These are phyloP conservation scores for Pythium vanterpoolii DNA, from an alignment of 352 stramenopile genomes.

Conservation along the genomic window DNA sequence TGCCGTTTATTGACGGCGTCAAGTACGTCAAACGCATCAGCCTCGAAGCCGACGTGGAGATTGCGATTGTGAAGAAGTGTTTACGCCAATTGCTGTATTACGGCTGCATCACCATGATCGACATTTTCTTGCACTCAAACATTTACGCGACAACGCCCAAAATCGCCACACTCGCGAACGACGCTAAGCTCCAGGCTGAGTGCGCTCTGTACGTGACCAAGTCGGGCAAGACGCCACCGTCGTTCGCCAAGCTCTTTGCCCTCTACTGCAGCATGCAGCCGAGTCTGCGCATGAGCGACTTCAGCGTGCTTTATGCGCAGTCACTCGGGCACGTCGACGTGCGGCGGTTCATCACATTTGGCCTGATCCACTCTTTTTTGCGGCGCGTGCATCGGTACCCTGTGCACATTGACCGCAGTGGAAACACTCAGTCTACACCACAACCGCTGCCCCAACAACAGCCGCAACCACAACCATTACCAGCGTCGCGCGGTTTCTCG, in stretches of 20 bases:
- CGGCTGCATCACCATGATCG: constrained; percentile 84
- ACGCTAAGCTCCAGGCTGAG: constrained; percentile 64
- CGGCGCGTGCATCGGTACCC: constrained; percentile 84
- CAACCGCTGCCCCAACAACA: constrained; percentile 29
- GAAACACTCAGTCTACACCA: constrained; percentile 6
- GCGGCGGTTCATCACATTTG: constrained; percentile 84
- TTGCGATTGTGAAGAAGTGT: constrained; percentile 87
- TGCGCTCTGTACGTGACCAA: constrained; percentile 83
- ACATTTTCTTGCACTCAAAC: constrained; percentile 91
- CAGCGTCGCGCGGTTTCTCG: constrained; percentile 19
- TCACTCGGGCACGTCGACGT: constrained; percentile 73
- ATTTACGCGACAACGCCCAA: constrained; percentile 78
- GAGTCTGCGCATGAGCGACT: constrained; percentile 78
- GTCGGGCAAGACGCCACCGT: constrained; percentile 44
- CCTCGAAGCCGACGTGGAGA: constrained; percentile 84
- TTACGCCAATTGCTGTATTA: constrained; percentile 88
- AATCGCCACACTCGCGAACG: constrained; percentile 55
- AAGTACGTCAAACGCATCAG: constrained; percentile 90
- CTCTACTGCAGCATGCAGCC: constrained; percentile 86
- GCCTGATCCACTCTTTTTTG: constrained; percentile 83
- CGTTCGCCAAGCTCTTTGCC: constrained; percentile 79
- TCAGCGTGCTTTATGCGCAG: constrained; percentile 74
- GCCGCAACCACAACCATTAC: constrained; percentile 26
- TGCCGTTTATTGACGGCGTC: constrained; percentile 89
- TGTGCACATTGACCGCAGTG: constrained; percentile 49